Evolutionary conservation across 2,329 filamentous ascomycete genomes (phyloP).

Genomic region (Epichloe typhina): DNA sequence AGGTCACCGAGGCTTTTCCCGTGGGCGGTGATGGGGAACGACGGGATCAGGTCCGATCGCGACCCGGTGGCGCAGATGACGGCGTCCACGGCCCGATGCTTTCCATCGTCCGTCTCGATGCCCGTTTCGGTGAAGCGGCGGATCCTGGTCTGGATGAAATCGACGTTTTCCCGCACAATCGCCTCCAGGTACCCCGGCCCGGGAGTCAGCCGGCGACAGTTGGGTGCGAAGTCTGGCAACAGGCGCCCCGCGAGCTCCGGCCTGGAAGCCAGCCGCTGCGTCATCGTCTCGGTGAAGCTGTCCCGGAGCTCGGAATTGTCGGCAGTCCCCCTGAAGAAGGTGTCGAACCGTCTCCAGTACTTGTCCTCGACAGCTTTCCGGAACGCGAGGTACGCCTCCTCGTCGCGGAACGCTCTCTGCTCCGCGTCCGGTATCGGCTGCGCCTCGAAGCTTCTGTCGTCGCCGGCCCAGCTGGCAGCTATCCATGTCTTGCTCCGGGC

Average conservation of each 20-base stretch:
- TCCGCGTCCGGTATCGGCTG: constrained; percentile 43
- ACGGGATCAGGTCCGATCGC: constrained; percentile 43
- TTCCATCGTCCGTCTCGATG: constrained; percentile 46
- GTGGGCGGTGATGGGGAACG: constrained; percentile 44
- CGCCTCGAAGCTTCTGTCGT: constrained; percentile 40
- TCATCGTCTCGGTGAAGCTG: constrained; percentile 36
- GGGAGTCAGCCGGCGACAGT: constrained; percentile 52
- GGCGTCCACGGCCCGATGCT: constrained; percentile 44
- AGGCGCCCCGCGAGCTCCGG: constrained; percentile 42
- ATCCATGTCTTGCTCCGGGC: constrained; percentile 56
- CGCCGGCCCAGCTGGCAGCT: constrained; percentile 44
- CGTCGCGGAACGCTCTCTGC: constrained; percentile 44
- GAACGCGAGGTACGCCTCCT: constrained; percentile 45
- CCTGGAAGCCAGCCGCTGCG: constrained; percentile 35
- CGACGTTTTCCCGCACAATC: constrained; percentile 45
- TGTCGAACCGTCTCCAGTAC: constrained; percentile 46
- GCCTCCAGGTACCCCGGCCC: constrained; percentile 54
- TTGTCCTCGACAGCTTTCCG: constrained; percentile 43
- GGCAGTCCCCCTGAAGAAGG: constrained; percentile 39
- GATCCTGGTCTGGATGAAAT: constrained; percentile 44
- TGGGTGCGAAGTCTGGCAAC: constrained; percentile 48
- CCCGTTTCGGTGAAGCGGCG: constrained; percentile 43
- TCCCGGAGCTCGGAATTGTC: constrained; percentile 34
- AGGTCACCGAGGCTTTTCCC: constrained; percentile 39
- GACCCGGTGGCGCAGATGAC: constrained; percentile 58